Evolutionary conservation across 768 basidiomycete species (phyloP).

Genomic region (Mycena capillaripes): DNA sequence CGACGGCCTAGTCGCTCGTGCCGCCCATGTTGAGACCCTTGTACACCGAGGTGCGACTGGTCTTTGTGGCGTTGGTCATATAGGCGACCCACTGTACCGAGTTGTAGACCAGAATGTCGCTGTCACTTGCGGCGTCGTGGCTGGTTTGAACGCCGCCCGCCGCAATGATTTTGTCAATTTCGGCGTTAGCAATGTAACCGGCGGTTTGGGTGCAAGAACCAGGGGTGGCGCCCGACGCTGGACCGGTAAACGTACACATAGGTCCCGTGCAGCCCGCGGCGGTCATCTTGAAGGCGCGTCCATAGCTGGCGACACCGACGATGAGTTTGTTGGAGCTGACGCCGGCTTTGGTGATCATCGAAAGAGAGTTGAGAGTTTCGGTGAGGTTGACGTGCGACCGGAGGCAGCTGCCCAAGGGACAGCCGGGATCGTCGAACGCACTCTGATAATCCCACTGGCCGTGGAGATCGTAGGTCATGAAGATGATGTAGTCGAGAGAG

Average conservation of each 20-base stretch:
- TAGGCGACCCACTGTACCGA: constrained; percentile 13
- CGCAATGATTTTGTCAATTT: constrained; percentile 14
- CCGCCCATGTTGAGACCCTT: constrained; percentile 13
- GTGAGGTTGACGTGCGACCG: constrained; percentile 22
- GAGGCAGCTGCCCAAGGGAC: constrained; percentile 4
- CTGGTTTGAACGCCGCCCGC: neutral
- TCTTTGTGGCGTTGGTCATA: constrained; percentile 7
- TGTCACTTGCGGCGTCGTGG: constrained; percentile 5
- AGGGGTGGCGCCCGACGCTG: constrained; percentile 3
- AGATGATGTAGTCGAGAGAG: constrained; percentile 17
- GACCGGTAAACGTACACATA: constrained; percentile 14
- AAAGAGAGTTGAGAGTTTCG: constrained; percentile 10
- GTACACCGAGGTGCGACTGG: constrained; percentile 3
- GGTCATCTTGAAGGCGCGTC: constrained; percentile 6
- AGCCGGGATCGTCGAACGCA: constrained; percentile 1
- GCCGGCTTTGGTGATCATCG: constrained; percentile 17
- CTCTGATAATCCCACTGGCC: constrained; percentile 12
- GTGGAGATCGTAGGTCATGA: constrained; percentile 23
- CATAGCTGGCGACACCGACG: constrained; percentile 12
- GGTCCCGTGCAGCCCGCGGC: constrained; percentile 10
- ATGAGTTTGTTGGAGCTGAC: constrained; percentile 8
- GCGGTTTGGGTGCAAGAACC: constrained; percentile 5
- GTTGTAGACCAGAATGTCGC: constrained; percentile 17
- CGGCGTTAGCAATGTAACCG: constrained; percentile 17
- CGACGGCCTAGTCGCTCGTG: constrained; percentile 20